Base-by-base conservation (phyloP, 192 early-diverging fungal genomes). In the Thoreauomyces humboldtii region DNA sequence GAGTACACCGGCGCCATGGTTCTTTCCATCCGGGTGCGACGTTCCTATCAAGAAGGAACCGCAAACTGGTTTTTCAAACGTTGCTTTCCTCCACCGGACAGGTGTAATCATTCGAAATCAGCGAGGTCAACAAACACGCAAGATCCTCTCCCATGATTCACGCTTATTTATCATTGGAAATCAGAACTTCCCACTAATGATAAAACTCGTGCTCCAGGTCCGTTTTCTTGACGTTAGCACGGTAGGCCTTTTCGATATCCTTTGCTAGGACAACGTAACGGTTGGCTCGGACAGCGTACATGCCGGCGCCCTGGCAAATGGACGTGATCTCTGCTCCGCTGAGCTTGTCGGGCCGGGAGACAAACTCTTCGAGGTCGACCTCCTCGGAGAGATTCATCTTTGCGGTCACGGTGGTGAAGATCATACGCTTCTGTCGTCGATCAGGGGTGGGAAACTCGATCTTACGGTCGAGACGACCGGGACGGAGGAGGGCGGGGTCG, bases 381-480 rank as follows among this genome's bases (percentile, higher is more conserved):
- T 98, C 96, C 55, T 99, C 96, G 0, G 91, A 89, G 5, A 99
- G 78, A 54, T 95, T 99, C 96, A 99, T 99, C 76, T 92, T 92
- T 48, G 86, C 71, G 15, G 93, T 99, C 51, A 95, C 85, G n/a
- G 94, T 95, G 60, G 87, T 83, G 80, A 99, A 96, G 55, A 99
- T 96, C 61, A 96, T 80, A 21, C 96, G 90, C 81, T 99, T 99
- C 69, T 96, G 94, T 55, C 93, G 90, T 53, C 93, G 85, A 76
- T 99, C 96, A 11, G 96, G 96, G 33, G 89, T 91, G 47, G 96
- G 96, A 82, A 99, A 99, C 77, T 99, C 96, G 67, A 99, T 98
- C 74, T 99, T 99, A 62, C 96, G 84, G 68, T 99, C 96, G 65
- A 99, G 73, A 64, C 96, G 91, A 35, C 95, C 96, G 17, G 96